Evolutionary conservation across 2,329 filamentous ascomycete genomes (phyloP), one percentile per base, ranked within the genome.

Genomic region (Trichophaea hybrida): DNA sequence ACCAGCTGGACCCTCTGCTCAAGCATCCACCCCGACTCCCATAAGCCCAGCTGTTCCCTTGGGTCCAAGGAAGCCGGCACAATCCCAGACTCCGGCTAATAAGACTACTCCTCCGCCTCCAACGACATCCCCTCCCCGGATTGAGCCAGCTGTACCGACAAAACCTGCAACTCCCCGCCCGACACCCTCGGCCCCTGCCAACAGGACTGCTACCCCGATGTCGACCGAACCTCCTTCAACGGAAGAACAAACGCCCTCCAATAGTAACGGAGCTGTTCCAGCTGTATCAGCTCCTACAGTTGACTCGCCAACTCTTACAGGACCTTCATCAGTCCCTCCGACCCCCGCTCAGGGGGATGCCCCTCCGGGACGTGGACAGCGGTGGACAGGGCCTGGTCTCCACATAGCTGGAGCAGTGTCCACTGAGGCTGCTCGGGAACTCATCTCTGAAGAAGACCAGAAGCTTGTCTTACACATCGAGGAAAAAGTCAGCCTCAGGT

Each of bases 361-460:
- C 77, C n/a, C 80, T 81, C 1, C 78, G 81, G 13, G 78, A 79
- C 5, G 74, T 69, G 80, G 88, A 69, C 81, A 80, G 66, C 88
- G 51, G n/a, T 17, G n/a, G 1, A 62, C 61, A 24, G 59, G 85
- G 67, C 84, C 88, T 68, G 91, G 87, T 53, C 80, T 98, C 17
- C 98, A 96, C 72, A 83, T 98, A 62, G 87, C 86, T 75, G 90
- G 90, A 69, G 83, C 90, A 24, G 86, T 83, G 68, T 85, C 80
- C 57, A 87, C 91, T 65, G 87, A 95, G 35, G 86, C 90, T 62
- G 85, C 88, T 40, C 84, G 85, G 59, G 83, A 87, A 37, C 77
- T 95, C 31, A 91, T 98, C 70, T 77, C 81, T 1, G 83, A 93
- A 10, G 87, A 94, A 68, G 88, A 96, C 70, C 84, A 82, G 70